Conservation (phyloP, 2,329 filamentous ascomycete species). For the Gyromitra esculenta region DNA sequence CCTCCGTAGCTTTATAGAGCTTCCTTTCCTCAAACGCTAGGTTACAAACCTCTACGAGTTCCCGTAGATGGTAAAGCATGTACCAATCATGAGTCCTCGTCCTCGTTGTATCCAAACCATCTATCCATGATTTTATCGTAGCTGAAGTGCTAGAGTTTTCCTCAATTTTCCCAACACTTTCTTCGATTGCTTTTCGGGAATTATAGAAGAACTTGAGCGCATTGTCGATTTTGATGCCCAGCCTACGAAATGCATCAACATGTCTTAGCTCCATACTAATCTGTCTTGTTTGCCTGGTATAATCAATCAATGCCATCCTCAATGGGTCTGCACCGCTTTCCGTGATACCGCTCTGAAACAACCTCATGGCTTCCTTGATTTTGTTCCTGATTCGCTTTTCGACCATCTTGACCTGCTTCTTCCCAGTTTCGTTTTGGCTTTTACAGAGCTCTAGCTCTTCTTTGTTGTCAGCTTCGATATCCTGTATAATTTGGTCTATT, state of each 20-base stretch:
- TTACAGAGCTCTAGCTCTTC: conserved; percentile 31
- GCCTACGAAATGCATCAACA: conserved; percentile 51
- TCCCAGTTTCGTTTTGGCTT: not conserved
- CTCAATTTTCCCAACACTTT: not conserved
- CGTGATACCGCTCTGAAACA: conserved; percentile 54
- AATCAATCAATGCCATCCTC: conserved; percentile 56
- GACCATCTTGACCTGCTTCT: conserved; percentile 22
- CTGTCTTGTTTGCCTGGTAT: conserved; percentile 49
- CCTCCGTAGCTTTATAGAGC: conserved; percentile 51
- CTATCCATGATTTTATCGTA: conserved; percentile 32
- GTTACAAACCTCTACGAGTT: conserved; percentile 40
- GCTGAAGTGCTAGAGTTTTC: not conserved
- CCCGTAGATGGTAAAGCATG: conserved; percentile 51
- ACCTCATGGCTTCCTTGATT: conserved; percentile 31
- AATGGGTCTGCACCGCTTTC: conserved; percentile 56
- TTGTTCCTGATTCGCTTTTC: conserved; percentile 39
- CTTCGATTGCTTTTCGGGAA: conserved; percentile 24
- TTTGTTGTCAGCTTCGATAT: conserved; percentile 32
- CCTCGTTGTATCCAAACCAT: conserved; percentile 6
- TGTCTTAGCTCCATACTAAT: conserved; percentile 54
- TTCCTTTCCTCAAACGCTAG: conserved; percentile 50
- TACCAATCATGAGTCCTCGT: conserved; percentile 48
- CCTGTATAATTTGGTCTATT: conserved; percentile 40
- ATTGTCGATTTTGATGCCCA: conserved; percentile 54
- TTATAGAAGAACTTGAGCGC: conserved; percentile 50